phyloP scores from a whole-genome alignment of 495 filamentous ascomycete genomes.

The Ascodesmis nigricans region DNA sequence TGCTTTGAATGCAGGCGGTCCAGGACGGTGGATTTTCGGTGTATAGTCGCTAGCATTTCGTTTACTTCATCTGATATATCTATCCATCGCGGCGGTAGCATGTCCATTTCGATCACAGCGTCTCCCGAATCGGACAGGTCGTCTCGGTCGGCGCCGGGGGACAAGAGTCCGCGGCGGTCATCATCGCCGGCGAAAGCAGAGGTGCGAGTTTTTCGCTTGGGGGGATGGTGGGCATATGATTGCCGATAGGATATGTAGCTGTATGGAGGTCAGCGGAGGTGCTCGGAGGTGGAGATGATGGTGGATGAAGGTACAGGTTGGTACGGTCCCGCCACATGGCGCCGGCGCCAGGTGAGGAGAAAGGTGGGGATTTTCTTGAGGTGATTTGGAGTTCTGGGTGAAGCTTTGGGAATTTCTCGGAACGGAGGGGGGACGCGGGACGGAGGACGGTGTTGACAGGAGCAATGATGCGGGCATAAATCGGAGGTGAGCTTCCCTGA shows the following conservation, averaged over 20 bases:
- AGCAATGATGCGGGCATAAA: too few species aligned
- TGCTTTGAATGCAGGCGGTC: constrained; percentile 94
- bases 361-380: constrained; percentile 1
- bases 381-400: too few species aligned
- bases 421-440: too few species aligned
- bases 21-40: constrained; percentile 56
- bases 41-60: constrained; percentile 58
- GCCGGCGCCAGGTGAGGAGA: constrained; percentile 26
- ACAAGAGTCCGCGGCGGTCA: constrained; percentile 74
- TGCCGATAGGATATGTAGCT: constrained; percentile 98
- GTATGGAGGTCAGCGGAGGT: constrained; percentile 3
- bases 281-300: constrained; percentile 7
- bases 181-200: constrained; percentile 44
- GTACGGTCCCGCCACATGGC: constrained; percentile 99
- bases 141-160: constrained; percentile 57
- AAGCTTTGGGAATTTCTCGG: too few species aligned
- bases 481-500: too few species aligned
- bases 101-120: constrained; percentile 93
- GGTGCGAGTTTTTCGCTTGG: constrained; percentile 55
- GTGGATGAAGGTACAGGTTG: constrained; percentile 52
- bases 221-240: constrained; percentile 85
- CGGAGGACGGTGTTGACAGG: too few species aligned
- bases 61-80: constrained; percentile 88
- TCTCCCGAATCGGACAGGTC: constrained; percentile 38
- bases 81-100: constrained; percentile 84